These are phyloP conservation scores for Blastobotrys petasosporus DNA, from an alignment of 1,139 yeast species.

Conservation along the genomic window DNA sequence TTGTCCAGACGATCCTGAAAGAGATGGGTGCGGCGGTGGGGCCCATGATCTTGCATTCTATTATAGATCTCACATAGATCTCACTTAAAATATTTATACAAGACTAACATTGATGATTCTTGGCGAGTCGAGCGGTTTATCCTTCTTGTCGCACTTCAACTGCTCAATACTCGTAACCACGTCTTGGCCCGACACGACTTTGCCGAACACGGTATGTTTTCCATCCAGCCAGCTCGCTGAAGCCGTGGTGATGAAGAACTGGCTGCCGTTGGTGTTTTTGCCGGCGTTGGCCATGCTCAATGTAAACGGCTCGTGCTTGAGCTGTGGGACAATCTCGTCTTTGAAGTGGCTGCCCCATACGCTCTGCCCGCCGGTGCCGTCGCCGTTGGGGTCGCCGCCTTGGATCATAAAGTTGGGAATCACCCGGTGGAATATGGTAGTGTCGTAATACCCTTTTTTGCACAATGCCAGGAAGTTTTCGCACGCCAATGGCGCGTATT, in stretches of 20 bases:
- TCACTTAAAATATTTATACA: no score
- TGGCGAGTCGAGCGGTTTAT: slow-evolving; percentile 34
- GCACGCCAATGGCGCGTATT: slow-evolving; percentile 40
- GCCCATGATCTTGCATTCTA: neutral
- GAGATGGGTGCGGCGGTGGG: slow-evolving; percentile 5
- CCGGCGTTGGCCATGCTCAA: slow-evolving; percentile 63
- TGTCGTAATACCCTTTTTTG: slow-evolving; percentile 38
- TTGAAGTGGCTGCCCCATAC: slow-evolving; percentile 39
- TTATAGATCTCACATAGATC: neutral
- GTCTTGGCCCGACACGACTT: slow-evolving; percentile 40
- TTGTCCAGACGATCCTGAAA: neutral
- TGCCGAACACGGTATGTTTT: slow-evolving; percentile 58
- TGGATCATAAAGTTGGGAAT: slow-evolving; percentile 48
- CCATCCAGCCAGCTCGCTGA: slow-evolving; percentile 45
- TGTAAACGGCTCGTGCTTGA: slow-evolving; percentile 41
- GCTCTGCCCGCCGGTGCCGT: slow-evolving; percentile 47
- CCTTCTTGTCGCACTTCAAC: slow-evolving; percentile 27
- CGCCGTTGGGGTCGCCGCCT: slow-evolving; percentile 48
- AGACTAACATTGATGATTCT: slow-evolving; percentile 17
- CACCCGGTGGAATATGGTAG: slow-evolving; percentile 43
- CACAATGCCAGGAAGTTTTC: slow-evolving; percentile 42
- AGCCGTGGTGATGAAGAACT: slow-evolving; percentile 50
- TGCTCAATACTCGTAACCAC: slow-evolving; percentile 33
- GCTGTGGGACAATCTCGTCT: slow-evolving; percentile 40
- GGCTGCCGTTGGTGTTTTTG: slow-evolving; percentile 56